A percentile compares a stretch with the other conserved stretches of the same genome.
These are phyloP conservation scores for Aurantiochytrium sp. DNA, from an alignment of 108 stramenopile genomes.

Conservation along the genomic window DNA sequence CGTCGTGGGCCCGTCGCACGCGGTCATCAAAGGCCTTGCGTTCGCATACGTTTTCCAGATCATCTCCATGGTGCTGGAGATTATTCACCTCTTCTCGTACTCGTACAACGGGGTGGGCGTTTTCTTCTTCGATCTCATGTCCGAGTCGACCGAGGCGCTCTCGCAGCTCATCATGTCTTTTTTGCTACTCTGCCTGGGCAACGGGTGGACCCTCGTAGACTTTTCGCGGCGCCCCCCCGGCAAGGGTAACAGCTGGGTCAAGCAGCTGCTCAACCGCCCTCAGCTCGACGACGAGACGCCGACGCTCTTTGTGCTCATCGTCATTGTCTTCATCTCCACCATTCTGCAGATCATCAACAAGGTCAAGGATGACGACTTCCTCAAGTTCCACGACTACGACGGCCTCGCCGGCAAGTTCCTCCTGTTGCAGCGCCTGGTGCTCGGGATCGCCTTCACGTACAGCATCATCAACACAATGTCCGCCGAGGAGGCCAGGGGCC, in stretches of 20 bases:
- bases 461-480: background rate
- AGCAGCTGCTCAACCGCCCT: background rate
- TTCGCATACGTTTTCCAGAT: constrained; percentile 17
- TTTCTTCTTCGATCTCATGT: background rate
- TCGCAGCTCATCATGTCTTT: constrained; percentile 26
- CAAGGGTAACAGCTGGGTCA: background rate
- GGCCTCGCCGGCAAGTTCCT: background rate
- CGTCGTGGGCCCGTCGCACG: background rate
- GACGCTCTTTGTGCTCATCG: constrained; percentile 3
- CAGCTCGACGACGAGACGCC: constrained; percentile 17
- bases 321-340: constrained; percentile 12
- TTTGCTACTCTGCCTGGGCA: background rate
- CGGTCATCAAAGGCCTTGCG: background rate
- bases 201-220: constrained; percentile 14
- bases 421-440: background rate
- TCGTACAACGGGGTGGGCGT: background rate
- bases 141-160: background rate
- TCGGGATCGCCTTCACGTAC: constrained; percentile 1
- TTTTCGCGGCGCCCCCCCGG: background rate
- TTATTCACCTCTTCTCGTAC: background rate
- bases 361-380: constrained; percentile 19
- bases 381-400: constrained; percentile 17
- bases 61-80: constrained; percentile 3
- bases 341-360: constrained; percentile 23
- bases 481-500: background rate